Evolutionary conservation across 352 stramenopile genomes (phyloP).

Genomic region (Phytophthora palmivora): DNA sequence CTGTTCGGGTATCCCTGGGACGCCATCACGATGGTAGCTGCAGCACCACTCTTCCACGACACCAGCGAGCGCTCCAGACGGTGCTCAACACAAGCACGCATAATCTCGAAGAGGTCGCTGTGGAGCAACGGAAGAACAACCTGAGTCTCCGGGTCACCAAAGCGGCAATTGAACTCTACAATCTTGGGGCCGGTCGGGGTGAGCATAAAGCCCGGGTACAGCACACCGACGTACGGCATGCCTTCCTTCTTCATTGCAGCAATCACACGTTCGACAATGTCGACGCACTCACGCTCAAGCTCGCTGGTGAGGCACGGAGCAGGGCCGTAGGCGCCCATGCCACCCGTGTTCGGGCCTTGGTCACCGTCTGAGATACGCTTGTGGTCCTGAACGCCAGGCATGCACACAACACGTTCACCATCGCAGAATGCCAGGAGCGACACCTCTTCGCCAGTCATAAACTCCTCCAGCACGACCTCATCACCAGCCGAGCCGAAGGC

Average conservation of each 20-base stretch:
- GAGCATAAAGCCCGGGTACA: constrained; percentile 99
- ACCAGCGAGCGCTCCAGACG: constrained; percentile 90
- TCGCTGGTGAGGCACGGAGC: constrained; percentile 95
- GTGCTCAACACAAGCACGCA: constrained; percentile 96
- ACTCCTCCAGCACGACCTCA: constrained; percentile 98
- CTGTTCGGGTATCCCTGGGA: constrained; percentile 97
- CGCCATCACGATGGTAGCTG: constrained; percentile 97
- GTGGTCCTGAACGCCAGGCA: constrained; percentile 99
- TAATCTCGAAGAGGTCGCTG: constrained; percentile 98
- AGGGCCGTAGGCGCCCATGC: constrained; percentile 99
- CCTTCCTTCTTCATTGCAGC: constrained; percentile 93
- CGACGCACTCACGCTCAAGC: constrained; percentile 93
- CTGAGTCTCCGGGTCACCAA: constrained; percentile 99
- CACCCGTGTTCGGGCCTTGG: constrained; percentile 98
- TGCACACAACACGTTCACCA: constrained; percentile 94
- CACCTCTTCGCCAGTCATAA: constrained; percentile 98
- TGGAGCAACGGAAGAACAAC: constrained; percentile 98
- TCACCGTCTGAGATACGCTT: constrained; percentile 98
- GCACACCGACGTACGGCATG: constrained; percentile 97
- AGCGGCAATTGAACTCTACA: constrained; percentile 99
- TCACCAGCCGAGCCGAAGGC: constrained; percentile 96
- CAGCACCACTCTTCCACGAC: constrained; percentile 89
- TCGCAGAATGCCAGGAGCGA: constrained; percentile 98
- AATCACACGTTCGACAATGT: constrained; percentile 81
- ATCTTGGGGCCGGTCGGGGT: constrained; percentile 93